phyloP scores from a whole-genome alignment of 139 green algal species.

The Prasinococcaceae sp. region DNA sequence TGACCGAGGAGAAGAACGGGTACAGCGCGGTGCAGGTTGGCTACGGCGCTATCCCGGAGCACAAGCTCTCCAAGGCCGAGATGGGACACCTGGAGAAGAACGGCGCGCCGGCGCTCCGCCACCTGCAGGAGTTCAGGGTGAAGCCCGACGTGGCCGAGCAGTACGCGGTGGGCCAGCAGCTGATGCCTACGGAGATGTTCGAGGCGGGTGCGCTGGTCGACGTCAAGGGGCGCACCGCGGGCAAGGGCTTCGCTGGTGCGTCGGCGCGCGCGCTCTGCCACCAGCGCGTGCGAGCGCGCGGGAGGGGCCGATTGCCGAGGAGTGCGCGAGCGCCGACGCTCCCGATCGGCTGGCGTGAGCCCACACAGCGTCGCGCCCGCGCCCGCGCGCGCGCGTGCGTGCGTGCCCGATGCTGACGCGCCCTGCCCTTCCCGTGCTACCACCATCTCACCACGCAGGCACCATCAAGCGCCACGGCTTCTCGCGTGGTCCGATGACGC shows the following conservation, averaged over 20 bases:
- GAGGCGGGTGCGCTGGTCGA: conserved; percentile 84
- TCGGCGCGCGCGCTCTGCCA: neutral
- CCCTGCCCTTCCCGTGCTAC: no score
- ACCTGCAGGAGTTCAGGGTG: conserved; percentile 74
- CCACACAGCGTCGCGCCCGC: no score
- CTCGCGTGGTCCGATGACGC: conserved; percentile 85
- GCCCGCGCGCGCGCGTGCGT: no score
- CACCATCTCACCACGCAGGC: no score
- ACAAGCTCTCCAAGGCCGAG: conserved; percentile 83
- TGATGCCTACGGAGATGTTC: conserved; percentile 75
- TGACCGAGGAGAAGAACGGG: conserved; percentile 77
- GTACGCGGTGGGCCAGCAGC: conserved; percentile 62
- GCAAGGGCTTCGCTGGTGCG: conserved; percentile 37
- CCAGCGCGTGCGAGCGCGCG: no score
- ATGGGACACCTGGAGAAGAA: conserved; percentile 80
- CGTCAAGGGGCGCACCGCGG: conserved; percentile 71
- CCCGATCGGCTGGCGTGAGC: no score
- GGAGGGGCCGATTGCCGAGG: no score
- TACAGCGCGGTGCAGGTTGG: conserved; percentile 78
- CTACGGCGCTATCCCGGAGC: conserved; percentile 38
- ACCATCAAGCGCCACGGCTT: conserved; percentile 89
- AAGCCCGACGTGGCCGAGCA: neutral
- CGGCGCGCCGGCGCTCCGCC: conserved; percentile 48
- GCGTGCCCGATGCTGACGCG: no score
- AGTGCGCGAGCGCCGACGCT: no score